These are phyloP conservation scores for Torulaspora gathmanii DNA, from an alignment of 805 yeast genomes.

Conservation along the genomic window DNA sequence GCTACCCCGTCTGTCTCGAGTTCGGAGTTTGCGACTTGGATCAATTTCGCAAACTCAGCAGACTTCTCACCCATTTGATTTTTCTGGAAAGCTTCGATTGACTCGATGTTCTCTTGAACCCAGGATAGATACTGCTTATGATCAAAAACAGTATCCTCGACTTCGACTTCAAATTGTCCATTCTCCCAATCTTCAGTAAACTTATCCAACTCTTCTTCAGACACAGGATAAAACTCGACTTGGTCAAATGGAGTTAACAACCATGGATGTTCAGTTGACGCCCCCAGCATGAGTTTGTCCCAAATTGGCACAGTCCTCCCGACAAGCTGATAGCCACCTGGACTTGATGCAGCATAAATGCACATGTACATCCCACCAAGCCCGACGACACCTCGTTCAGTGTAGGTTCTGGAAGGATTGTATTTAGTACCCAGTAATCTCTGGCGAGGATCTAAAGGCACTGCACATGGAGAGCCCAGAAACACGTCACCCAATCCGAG, in stretches of 20 bases:
- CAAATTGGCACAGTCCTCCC: slow-evolving; percentile 97
- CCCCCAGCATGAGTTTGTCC: slow-evolving; percentile 84
- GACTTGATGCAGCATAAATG: slow-evolving; percentile 95
- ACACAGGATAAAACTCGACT: slow-evolving; percentile 88
- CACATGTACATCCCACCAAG: slow-evolving; percentile 99
- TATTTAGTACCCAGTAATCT: slow-evolving; percentile 88
- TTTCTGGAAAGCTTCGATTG: slow-evolving; percentile 64
- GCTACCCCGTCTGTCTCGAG: slow-evolving; percentile 51
- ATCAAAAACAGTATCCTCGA: slow-evolving; percentile 75
- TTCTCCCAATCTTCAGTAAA: slow-evolving; percentile 69
- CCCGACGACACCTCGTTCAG: slow-evolving; percentile 96
- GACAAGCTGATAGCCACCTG: slow-evolving; percentile 96
- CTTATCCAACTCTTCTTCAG: slow-evolving; percentile 73
- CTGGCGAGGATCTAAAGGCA: slow-evolving; percentile 95
- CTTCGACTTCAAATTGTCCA: slow-evolving; percentile 73
- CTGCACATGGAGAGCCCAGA: slow-evolving; percentile 98
- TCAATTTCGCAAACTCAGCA: slow-evolving; percentile 78
- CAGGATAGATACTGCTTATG: slow-evolving; percentile 73
- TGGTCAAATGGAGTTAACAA: slow-evolving; percentile 88
- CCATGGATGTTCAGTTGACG: slow-evolving; percentile 70
- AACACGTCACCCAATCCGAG: slow-evolving; percentile 96
- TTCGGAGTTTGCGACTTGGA: slow-evolving; percentile 76
- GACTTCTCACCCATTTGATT: slow-evolving; percentile 75
- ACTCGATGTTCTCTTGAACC: slow-evolving; percentile 66
- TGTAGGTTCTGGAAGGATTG: slow-evolving; percentile 92